These are phyloP conservation scores for Auricularia heimuer DNA, from an alignment of 768 basidiomycete genomes.

Conservation along the genomic window DNA sequence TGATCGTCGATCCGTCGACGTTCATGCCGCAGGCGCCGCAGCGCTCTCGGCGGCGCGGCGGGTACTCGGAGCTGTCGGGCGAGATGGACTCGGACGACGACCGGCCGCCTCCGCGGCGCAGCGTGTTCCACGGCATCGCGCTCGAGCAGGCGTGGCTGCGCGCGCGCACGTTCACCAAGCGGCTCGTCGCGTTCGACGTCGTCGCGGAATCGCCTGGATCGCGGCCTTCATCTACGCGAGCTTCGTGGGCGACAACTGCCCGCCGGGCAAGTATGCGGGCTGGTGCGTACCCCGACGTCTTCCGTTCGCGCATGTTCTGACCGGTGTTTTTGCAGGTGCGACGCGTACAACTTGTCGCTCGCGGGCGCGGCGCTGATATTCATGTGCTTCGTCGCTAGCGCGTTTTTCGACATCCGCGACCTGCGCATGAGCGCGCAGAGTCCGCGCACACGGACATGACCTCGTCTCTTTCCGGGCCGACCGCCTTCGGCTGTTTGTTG, in stretches of 20 bases:
- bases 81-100: too few species aligned
- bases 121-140: too few species aligned
- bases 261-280: slow-evolving; percentile 49
- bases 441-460: slow-evolving; percentile 43
- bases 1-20: slow-evolving; percentile 58
- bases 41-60: slow-evolving; percentile 27
- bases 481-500: background rate
- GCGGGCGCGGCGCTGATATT: slow-evolving; percentile 57
- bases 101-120: too few species aligned
- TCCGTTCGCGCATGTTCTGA: background rate
- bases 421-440: slow-evolving; percentile 48
- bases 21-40: slow-evolving; percentile 28
- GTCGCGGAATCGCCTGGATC: too few species aligned
- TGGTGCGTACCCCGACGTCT: slow-evolving; percentile 35
- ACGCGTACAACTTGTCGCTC: slow-evolving; percentile 6
- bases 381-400: slow-evolving; percentile 43
- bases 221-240: slow-evolving; percentile 48
- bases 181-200: too few species aligned
- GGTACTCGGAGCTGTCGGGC: too few species aligned
- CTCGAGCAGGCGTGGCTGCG: too few species aligned
- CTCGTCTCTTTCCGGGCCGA: background rate
- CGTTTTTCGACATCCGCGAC: slow-evolving; percentile 61
- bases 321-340: background rate
- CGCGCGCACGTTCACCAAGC: too few species aligned
- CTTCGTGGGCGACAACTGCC: slow-evolving; percentile 51